Evolutionary conservation across 2,329 filamentous ascomycete genomes (phyloP).

Genomic region (Monosporascus sp.): DNA sequence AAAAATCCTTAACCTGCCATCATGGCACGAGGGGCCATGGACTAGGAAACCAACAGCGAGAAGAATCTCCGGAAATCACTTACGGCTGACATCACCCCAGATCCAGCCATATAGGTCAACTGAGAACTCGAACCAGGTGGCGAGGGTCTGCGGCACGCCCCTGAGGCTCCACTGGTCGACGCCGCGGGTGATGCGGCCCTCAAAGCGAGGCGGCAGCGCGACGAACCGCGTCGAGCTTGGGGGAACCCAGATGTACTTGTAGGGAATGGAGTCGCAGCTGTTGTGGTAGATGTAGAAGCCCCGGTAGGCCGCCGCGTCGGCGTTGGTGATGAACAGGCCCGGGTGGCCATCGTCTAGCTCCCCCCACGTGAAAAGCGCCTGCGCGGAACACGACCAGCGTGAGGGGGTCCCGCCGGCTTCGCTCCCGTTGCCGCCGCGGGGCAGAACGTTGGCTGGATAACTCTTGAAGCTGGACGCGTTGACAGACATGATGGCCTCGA

Average conservation of each 20-base stretch:
- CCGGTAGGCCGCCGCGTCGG: constrained; percentile 6
- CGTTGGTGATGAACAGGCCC: constrained; percentile 15
- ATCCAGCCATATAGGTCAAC: constrained; percentile 14
- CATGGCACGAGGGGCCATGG: no score
- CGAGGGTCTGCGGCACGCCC: constrained; percentile 18
- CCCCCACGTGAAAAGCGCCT: constrained; percentile 12
- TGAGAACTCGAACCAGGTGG: constrained; percentile 22
- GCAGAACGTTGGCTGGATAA: not conserved
- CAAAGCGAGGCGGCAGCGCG: constrained; percentile 18
- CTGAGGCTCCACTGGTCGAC: constrained; percentile 18
- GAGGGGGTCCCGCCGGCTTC: not conserved
- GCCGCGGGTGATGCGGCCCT: constrained; percentile 21
- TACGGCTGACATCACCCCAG: constrained; percentile 20
- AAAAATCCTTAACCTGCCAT: no score
- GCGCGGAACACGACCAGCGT: constrained; percentile 8
- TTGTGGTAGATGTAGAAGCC: constrained; percentile 23
- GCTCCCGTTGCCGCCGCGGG: not conserved
- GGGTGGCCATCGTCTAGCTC: constrained; percentile 10
- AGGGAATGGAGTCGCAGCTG: constrained; percentile 19
- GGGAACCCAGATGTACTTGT: constrained; percentile 22
- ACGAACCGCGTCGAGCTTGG: constrained; percentile 17
- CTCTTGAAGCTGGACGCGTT: not conserved
- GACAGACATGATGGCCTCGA: constrained; percentile 1
- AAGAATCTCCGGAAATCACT: no score
- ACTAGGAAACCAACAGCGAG: no score